Percentiles rank a stretch among this genome's conserved stretches.
Evolutionary conservation across 371 early-diverging fungal species (phyloP).

Genomic region (Mortierella sp.): DNA sequence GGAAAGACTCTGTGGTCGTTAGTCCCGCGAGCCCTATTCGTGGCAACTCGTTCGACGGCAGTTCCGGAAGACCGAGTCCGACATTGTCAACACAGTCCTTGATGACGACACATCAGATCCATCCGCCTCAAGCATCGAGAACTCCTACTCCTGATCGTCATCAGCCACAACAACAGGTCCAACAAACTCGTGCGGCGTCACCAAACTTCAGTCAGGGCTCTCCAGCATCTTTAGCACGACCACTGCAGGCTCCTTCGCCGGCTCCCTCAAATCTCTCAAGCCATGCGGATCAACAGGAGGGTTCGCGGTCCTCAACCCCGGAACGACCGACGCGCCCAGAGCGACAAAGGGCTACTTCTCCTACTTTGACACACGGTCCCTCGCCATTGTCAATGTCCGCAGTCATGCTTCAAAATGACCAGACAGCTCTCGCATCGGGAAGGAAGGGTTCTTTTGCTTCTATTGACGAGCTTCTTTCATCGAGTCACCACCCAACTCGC

Average conservation of each 20-base stretch:
- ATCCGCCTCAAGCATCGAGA: constrained; percentile 34
- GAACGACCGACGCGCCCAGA: constrained; percentile 57
- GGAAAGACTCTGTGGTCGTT: constrained; percentile 53
- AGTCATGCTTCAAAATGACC: constrained; percentile 20
- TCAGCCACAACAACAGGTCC: constrained; percentile 15
- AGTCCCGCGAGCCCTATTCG: constrained; percentile 35
- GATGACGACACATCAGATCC: constrained; percentile 44
- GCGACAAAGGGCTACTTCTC: constrained; percentile 48
- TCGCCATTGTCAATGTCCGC: constrained; percentile 51
- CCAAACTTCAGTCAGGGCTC: constrained; percentile 44
- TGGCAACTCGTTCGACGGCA: constrained; percentile 37
- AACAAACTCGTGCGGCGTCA: constrained; percentile 28
- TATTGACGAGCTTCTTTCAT: constrained; percentile 12
- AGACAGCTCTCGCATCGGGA: neutral
- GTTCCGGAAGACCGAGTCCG: constrained; percentile 43
- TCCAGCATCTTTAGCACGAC: constrained; percentile 23
- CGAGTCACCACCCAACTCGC: constrained; percentile 7
- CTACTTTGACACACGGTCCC: constrained; percentile 49
- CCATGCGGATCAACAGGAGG: constrained; percentile 43
- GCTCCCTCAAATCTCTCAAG: constrained; percentile 51
- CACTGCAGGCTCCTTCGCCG: constrained; percentile 48
- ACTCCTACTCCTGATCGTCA: constrained; percentile 51
- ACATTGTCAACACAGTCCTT: constrained; percentile 32
- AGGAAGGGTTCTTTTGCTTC: constrained; percentile 15
- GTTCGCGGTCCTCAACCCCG: constrained; percentile 40